Evolutionary conservation across 768 basidiomycete species (phyloP), one percentile per base, ranked within the genome.

Genomic region (Podaxis rugospora): DNA sequence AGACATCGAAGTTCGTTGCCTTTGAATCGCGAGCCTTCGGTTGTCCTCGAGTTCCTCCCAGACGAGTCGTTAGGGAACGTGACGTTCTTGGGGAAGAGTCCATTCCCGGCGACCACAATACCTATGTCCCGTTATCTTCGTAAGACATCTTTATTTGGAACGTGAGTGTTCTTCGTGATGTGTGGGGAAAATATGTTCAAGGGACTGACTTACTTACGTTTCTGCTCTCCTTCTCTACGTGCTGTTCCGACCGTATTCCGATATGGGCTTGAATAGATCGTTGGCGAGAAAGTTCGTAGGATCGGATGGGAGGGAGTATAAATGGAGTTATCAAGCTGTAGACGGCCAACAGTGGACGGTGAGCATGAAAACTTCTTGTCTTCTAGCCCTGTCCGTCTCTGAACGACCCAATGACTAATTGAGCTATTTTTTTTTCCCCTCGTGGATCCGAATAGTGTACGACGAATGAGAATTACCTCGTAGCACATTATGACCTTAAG

Each of bases 331-430:
- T 71, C 78, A 78, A 32, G 75, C 75, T 42, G 70, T 79, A 32
- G 76, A 78, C 6, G 84, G 80, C 16, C 88, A 89, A 61, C 88
- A 90, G 73, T 92, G 89, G 89, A 78, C 88, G 69, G 89, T 91
- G 70, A 69, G 89, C 80, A 13, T 57, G 18, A 47, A 47, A 49
- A 23, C 36, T 49, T 44, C 49, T 64, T 64, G 36, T 21, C n/a
- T 28, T 4, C 6, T 37, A 25, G 13, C 14, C 14, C 6, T 59
- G 39, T 52, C 54, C 42, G 42, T 18, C n/a, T n/a, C 18, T 18
- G 42, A 18, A 18, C n/a, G 18, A 44, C 13, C 5, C n/a, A n/a
- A 44, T 32, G 42, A 18, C 42, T 60, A 21, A 36, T 39, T 5
- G 42, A 61, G 47, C 32, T 25, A 9, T 40, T 55, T 53, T 54